Conservation (phyloP, 768 basidiomycete species). For the Mrakia gelida region DNA sequence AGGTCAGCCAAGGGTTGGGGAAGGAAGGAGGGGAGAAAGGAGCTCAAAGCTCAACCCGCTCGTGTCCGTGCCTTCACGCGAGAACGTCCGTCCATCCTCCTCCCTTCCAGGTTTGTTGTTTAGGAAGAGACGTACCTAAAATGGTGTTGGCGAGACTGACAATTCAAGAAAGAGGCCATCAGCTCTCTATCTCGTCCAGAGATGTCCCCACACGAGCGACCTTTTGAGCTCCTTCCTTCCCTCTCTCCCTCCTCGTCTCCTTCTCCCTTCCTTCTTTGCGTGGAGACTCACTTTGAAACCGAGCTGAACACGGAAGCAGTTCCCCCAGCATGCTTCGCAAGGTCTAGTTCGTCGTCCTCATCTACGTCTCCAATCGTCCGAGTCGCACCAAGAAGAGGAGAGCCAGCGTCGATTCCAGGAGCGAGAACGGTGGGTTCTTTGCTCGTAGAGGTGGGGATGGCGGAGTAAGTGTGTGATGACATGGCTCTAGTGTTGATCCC, state of each 20-base stretch:
- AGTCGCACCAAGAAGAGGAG: slow-evolving; percentile 5
- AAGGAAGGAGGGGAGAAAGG: not conserved
- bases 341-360: slow-evolving; percentile 20
- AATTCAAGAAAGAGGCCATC: not conserved
- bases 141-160: slow-evolving; percentile 27
- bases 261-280: not conserved
- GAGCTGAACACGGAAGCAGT: slow-evolving; percentile 8
- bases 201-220: not conserved
- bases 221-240: not conserved
- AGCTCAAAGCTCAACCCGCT: not conserved
- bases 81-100: not conserved
- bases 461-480: slow-evolving; percentile 5
- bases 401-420: not conserved
- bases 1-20: not conserved
- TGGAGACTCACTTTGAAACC: slow-evolving; percentile 25
- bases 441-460: not conserved
- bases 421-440: slow-evolving; percentile 3
- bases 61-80: not conserved
- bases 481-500: not conserved
- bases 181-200: not conserved
- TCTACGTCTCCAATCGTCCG: not conserved
- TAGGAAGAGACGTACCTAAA: not conserved
- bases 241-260: not conserved
- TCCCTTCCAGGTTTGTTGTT: not conserved
- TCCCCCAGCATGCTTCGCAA: slow-evolving; percentile 19